Base-by-base conservation (phyloP, 768 basidiomycete species). In the Lactarius tabidus region DNA sequence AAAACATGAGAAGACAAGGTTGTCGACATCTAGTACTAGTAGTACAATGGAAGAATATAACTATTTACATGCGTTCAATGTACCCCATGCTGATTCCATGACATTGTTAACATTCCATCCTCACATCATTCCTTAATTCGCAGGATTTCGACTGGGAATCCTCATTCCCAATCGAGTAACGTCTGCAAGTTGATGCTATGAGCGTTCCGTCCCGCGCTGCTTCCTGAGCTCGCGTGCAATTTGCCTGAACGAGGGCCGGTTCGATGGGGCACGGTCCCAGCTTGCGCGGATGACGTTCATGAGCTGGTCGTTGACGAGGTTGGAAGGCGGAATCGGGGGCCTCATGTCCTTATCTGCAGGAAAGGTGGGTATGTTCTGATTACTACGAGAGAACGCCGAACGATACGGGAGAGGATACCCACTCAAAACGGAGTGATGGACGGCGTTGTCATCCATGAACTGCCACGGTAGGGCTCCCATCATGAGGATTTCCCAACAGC, bases 381-480 rank as follows among this genome's bases (percentile, higher is more conserved):
- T 20, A n/a, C n/a, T 33, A 8, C 23, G 14, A 20, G 29, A 31
- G 17, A 26, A 39, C 7, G 20, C 18, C 17, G 23, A 33, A 33
- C 8, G 8, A 33, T 33, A 8, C 33, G 8, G n/a, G n/a, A n/a
- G 15, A 28, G 6, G 48, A n/a, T 29, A 63, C 69, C 7, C 35
- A 86, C 85, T 75, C 7, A 84, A 68, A 15, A 89, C 84, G 33
- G 83, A 78, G 60, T 78, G 76, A 29, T 77, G 77, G 31, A 89
- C 82, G 1, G 78, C 74, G 6, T 79, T 77, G 61, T 87, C 85
- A 56, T 84, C 80, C 65, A 79, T 72, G 15, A 76, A 70, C 6
- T 77, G 74, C 85, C 86, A 88, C 1, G 88, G 86, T 58, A 87
- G 73, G 61, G 82, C 79, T 4, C 87, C 88, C 76, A 85, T 83